Percentiles rank a stretch among this genome's conserved stretches.
Evolutionary conservation across 805 yeast genomes (phyloP).

Genomic region (Sungouiella thailandica): DNA sequence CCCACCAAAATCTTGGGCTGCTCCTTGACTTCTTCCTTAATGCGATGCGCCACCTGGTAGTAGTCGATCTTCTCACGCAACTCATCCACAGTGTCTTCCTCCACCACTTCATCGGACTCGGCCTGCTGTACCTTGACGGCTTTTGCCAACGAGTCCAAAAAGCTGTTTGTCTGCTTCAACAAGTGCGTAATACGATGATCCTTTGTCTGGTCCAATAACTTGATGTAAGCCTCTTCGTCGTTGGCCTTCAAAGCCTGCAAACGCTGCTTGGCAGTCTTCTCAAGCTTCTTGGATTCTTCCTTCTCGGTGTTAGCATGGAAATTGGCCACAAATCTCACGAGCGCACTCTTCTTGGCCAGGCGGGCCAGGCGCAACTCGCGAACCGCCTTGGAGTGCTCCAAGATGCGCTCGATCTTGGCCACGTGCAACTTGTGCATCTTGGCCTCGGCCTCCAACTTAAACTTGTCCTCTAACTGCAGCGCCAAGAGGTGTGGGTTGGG

Average conservation of each 20-base stretch:
- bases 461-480: slow-evolving; percentile 69
- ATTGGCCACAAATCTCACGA: slow-evolving; percentile 35
- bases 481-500: slow-evolving; percentile 74
- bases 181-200: slow-evolving; percentile 84
- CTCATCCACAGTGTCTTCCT: slow-evolving; percentile 44
- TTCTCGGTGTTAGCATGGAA: slow-evolving; percentile 59
- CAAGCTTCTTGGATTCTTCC: slow-evolving; percentile 71
- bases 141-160: slow-evolving; percentile 71
- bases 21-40: slow-evolving; percentile 58
- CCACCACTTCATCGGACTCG: slow-evolving; percentile 32
- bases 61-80: slow-evolving; percentile 67
- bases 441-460: slow-evolving; percentile 48
- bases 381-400: slow-evolving; percentile 22
- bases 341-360: slow-evolving; percentile 21
- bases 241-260: slow-evolving; percentile 81
- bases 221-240: slow-evolving; percentile 84
- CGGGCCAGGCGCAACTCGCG: slow-evolving; percentile 18
- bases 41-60: slow-evolving; percentile 75
- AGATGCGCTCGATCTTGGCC: slow-evolving; percentile 36
- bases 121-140: slow-evolving; percentile 76
- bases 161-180: slow-evolving; percentile 71
- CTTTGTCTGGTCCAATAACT: slow-evolving; percentile 78
- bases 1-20: slow-evolving; percentile 73
- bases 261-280: slow-evolving; percentile 82
- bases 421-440: slow-evolving; percentile 50